A percentile compares a stretch with the other conserved stretches of the same genome.
Evolutionary conservation across 208 protist species (phyloP).

Genomic region (Porcisia deanei): DNA sequence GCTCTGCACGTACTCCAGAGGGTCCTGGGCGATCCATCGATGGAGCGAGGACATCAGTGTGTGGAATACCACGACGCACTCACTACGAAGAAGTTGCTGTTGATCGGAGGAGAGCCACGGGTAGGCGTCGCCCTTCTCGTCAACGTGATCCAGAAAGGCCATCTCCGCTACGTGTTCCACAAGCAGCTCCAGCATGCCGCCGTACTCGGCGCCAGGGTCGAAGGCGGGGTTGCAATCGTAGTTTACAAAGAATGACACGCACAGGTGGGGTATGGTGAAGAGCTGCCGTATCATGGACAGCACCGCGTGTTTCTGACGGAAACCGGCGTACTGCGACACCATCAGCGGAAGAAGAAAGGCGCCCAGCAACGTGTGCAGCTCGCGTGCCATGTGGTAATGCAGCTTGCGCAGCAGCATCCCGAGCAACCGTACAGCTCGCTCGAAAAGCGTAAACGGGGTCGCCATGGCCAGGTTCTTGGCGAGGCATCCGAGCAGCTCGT

Average conservation of each 20-base stretch:
- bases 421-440: slow-evolving; percentile 52
- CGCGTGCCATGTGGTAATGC: slow-evolving; percentile 70
- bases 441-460: slow-evolving; percentile 64
- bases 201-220: slow-evolving; percentile 64
- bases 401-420: slow-evolving; percentile 60
- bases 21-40: slow-evolving; percentile 81
- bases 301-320: slow-evolving; percentile 84
- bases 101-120: slow-evolving; percentile 74
- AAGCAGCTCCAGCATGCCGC: slow-evolving; percentile 79
- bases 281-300: slow-evolving; percentile 70
- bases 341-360: slow-evolving; percentile 72
- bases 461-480: slow-evolving; percentile 53
- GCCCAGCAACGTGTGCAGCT: slow-evolving; percentile 69
- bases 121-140: slow-evolving; percentile 34
- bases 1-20: slow-evolving; percentile 46
- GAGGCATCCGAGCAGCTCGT: slow-evolving; percentile 65
- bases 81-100: slow-evolving; percentile 72
- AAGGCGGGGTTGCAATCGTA: slow-evolving; percentile 87
- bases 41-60: slow-evolving; percentile 63
- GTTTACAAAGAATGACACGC: slow-evolving; percentile 84
- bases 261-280: slow-evolving; percentile 62
- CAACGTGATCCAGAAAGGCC: slow-evolving; percentile 54
- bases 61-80: slow-evolving; percentile 67
- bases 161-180: slow-evolving; percentile 74
- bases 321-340: slow-evolving; percentile 52